Evolutionary conservation across 2,329 filamentous ascomycete species (phyloP).

Genomic region (Metarhizium guizhouense): DNA sequence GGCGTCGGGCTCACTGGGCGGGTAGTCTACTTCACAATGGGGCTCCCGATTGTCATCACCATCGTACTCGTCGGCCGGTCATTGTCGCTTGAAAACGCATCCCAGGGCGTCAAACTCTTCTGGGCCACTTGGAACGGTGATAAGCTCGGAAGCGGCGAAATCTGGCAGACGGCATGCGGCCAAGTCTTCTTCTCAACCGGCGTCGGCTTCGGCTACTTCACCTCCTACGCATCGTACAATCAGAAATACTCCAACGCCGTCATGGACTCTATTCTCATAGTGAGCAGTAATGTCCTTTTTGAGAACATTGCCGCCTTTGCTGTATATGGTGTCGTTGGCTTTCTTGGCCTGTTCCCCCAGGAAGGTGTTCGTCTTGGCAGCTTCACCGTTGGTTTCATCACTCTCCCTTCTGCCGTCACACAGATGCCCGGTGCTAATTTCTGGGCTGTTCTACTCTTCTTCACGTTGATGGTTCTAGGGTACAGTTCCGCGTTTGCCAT

Average conservation of each 20-base stretch:
- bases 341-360: conserved; percentile 26
- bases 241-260: conserved; percentile 48
- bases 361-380: conserved; percentile 36
- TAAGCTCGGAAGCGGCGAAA: conserved; percentile 38
- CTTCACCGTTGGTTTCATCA: conserved; percentile 50
- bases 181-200: conserved; percentile 53
- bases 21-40: conserved; percentile 55
- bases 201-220: conserved; percentile 51
- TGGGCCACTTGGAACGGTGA: conserved; percentile 37
- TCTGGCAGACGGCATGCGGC: conserved; percentile 52
- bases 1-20: conserved; percentile 48
- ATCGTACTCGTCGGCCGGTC: conserved; percentile 47
- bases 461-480: conserved; percentile 48
- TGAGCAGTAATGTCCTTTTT: conserved; percentile 45
- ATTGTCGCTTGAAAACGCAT: conserved; percentile 43
- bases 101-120: conserved; percentile 39
- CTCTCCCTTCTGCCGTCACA: conserved; percentile 44
- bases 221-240: conserved; percentile 50
- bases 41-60: conserved; percentile 46
- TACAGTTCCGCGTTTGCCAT: conserved; percentile 52
- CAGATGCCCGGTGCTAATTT: conserved; percentile 50
- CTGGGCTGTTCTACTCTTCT: conserved; percentile 50
- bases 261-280: conserved; percentile 48
- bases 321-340: conserved; percentile 47
- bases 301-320: conserved; percentile 42